Evolutionary conservation across 2,329 filamentous ascomycete genomes (phyloP).

Genomic region (Phyllosticta paracitricarpa): DNA sequence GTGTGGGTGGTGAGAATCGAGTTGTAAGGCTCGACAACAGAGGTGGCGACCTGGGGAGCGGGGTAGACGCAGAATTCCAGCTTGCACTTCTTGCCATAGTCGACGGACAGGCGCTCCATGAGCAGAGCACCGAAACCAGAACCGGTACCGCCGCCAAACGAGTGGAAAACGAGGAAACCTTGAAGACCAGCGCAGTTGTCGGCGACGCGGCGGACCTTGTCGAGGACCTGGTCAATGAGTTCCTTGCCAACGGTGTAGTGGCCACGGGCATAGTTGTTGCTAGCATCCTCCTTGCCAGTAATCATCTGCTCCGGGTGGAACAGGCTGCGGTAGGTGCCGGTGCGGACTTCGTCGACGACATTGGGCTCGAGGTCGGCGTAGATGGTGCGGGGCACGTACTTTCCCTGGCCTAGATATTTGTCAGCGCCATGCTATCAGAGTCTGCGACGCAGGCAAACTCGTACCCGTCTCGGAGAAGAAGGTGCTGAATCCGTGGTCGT

Average conservation of each 20-base stretch:
- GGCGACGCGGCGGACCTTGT: conserved; percentile 58
- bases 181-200: conserved; percentile 66
- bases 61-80: conserved; percentile 66
- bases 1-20: conserved; percentile 64
- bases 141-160: conserved; percentile 62
- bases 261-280: conserved; percentile 68
- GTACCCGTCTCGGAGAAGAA: conserved; percentile 64
- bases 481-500: conserved; percentile 94
- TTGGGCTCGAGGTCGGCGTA: conserved; percentile 66
- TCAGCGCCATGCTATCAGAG: conserved; percentile 2
- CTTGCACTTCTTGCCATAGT: conserved; percentile 70
- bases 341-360: conserved; percentile 63
- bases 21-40: conserved; percentile 66
- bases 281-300: conserved; percentile 66
- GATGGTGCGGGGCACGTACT: conserved; percentile 62
- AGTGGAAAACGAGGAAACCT: conserved; percentile 67
- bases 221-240: conserved; percentile 61
- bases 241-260: conserved; percentile 71
- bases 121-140: conserved; percentile 64
- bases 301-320: conserved; percentile 65
- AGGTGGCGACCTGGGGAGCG: conserved; percentile 58
- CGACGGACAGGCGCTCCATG: conserved; percentile 61
- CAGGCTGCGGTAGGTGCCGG: conserved; percentile 55
- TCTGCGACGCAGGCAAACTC: background rate
- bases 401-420: conserved; percentile 34